Conservation (phyloP, 208 protist species). For the Leptomonas pyrrhocoris region DNA sequence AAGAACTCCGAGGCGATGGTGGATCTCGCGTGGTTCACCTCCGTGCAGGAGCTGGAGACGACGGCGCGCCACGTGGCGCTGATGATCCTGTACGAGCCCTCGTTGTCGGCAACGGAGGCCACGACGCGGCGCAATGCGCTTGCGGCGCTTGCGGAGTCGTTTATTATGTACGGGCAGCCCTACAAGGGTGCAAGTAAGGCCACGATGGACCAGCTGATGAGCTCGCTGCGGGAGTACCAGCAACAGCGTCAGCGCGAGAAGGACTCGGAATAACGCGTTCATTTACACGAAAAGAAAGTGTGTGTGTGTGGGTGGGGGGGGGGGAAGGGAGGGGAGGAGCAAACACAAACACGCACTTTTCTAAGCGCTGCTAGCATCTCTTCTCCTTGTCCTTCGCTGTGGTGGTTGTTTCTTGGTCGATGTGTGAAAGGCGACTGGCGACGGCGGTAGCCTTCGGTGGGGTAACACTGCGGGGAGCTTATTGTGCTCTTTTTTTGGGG, state of each 20-base stretch:
- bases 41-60: slow-evolving; percentile 66
- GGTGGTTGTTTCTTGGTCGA: no score
- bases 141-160: slow-evolving; percentile 52
- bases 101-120: slow-evolving; percentile 34
- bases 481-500: no score
- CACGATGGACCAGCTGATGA: slow-evolving; percentile 84
- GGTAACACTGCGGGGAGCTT: no score
- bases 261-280: slow-evolving; percentile 24
- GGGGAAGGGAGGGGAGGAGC: no score
- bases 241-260: slow-evolving; percentile 60
- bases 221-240: slow-evolving; percentile 77
- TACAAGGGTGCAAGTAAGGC: slow-evolving; percentile 79
- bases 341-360: no score
- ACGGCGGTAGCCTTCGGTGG: no score
- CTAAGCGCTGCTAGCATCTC: no score
- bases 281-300: not conserved
- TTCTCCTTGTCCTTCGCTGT: no score
- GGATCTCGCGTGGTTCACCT: slow-evolving; percentile 80
- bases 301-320: not conserved
- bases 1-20: slow-evolving; percentile 80
- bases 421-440: no score
- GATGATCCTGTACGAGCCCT: slow-evolving; percentile 58
- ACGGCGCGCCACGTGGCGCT: slow-evolving; percentile 71
- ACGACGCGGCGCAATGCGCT: slow-evolving; percentile 57
- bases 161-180: slow-evolving; percentile 66